Percentiles rank a stretch among this genome's conserved stretches.
Evolutionary conservation across 257 asterid genomes (phyloP).

Genomic region (Plantago major): DNA sequence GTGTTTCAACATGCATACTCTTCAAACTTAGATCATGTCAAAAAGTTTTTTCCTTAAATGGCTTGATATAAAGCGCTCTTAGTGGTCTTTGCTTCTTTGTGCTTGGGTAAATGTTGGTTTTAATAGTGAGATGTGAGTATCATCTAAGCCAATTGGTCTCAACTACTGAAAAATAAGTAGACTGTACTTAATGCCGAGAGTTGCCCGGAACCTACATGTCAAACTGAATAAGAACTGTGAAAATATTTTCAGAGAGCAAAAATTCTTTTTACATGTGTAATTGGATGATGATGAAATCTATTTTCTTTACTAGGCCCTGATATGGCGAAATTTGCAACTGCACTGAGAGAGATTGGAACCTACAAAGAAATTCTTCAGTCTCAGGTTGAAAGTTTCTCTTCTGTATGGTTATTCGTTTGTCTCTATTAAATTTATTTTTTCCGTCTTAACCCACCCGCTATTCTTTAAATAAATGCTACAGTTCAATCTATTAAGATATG

Average conservation of each 20-base stretch:
- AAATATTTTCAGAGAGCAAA: not conserved
- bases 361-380: conserved; percentile 92
- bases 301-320: conserved; percentile 67
- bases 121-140: not conserved
- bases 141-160: not conserved
- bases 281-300: conserved; percentile 25
- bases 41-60: conserved; percentile 9
- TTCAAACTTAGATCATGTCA: conserved; percentile 5
- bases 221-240: not conserved
- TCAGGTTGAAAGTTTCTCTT: conserved; percentile 43
- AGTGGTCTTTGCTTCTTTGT: conserved; percentile 12
- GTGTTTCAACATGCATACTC: conserved; percentile 2
- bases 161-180: not conserved
- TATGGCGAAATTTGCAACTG: conserved; percentile 82
- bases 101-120: conserved; percentile 5
- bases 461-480: too few species aligned
- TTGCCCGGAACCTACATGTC: not conserved
- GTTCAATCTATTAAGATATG: too few species aligned
- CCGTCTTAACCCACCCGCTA: too few species aligned
- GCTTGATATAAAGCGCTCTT: conserved; percentile 9
- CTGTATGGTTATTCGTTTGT: not conserved
- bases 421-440: not conserved
- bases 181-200: conserved; percentile 7
- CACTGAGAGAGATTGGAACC: conserved; percentile 85
- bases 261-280: not conserved